phyloP scores from a whole-genome alignment of 108 stramenopile genomes.

The Skeletonema tropicum region DNA sequence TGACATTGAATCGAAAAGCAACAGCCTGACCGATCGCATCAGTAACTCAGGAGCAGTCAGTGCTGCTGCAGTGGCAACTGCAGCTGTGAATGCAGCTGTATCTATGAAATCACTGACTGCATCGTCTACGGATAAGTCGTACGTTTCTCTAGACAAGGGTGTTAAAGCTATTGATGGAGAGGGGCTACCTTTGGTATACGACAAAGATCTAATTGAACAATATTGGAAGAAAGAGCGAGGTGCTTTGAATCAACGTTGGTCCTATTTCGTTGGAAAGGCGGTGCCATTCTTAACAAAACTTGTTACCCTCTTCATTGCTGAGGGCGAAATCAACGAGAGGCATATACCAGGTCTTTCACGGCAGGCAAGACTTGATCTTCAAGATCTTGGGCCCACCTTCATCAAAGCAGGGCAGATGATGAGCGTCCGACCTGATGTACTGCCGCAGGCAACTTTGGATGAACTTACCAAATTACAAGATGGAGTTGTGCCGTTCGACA shows the following conservation, averaged over 20 bases:
- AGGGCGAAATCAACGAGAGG: constrained; percentile 81
- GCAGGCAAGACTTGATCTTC: constrained; percentile 89
- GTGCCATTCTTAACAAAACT: constrained; percentile 87
- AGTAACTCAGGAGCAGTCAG: constrained; percentile 74
- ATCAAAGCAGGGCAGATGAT: constrained; percentile 86
- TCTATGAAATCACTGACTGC: constrained; percentile 84
- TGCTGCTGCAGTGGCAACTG: constrained; percentile 88
- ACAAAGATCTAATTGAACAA: constrained; percentile 85
- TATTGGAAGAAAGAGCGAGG: constrained; percentile 93
- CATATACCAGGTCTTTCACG: constrained; percentile 81
- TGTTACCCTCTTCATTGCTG: constrained; percentile 78
- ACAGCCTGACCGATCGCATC: constrained; percentile 55
- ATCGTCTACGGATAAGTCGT: constrained; percentile 75
- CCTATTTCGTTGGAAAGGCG: constrained; percentile 87
- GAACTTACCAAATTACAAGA: constrained; percentile 92
- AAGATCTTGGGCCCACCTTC: constrained; percentile 93
- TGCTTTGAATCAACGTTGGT: constrained; percentile 89
- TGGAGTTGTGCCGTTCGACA: constrained; percentile 89
- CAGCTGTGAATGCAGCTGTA: constrained; percentile 91
- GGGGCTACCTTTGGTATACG: constrained; percentile 93
- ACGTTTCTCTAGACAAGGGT: constrained; percentile 67
- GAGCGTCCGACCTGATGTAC: constrained; percentile 91
- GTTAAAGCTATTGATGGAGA: constrained; percentile 70
- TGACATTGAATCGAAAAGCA: neutral
- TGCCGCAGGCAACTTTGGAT: constrained; percentile 88